phyloP scores from a whole-genome alignment of 2,329 filamentous ascomycete genomes.

The Exserohilum rostratum region DNA sequence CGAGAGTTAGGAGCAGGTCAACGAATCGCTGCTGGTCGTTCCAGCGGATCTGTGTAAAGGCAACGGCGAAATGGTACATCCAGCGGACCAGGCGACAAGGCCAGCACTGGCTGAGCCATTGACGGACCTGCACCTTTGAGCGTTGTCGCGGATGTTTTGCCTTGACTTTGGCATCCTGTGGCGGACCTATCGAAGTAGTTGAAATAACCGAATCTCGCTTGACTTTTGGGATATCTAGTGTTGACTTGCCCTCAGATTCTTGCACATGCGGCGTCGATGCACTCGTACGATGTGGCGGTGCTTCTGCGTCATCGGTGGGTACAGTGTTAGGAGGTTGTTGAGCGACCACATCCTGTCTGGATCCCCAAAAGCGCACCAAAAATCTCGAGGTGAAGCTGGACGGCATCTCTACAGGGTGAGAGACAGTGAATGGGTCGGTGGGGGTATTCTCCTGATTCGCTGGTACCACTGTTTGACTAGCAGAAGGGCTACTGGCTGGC shows the following conservation, averaged over 20 bases:
- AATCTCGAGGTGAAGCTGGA: not conserved
- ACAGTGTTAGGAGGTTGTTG: no score
- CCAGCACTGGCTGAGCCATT: slow-evolving; percentile 23
- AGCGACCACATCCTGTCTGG: no score
- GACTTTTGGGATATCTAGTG: not conserved
- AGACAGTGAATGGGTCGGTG: no score
- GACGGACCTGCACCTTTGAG: not conserved
- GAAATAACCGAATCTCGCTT: slow-evolving; percentile 25
- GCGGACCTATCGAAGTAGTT: not conserved
- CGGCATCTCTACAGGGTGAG: not conserved
- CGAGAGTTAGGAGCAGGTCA: slow-evolving; percentile 24
- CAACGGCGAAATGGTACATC: slow-evolving; percentile 14
- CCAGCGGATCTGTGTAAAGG: slow-evolving; percentile 14
- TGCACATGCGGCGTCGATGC: not conserved
- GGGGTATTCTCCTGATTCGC: not conserved
- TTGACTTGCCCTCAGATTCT: not conserved
- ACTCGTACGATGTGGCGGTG: not conserved
- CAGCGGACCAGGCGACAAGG: slow-evolving; percentile 27
- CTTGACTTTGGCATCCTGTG: not conserved
- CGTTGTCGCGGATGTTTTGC: not conserved
- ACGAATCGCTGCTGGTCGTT: slow-evolving; percentile 9
- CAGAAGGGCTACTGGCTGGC: not conserved
- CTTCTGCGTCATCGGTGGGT: not conserved
- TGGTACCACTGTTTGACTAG: not conserved
- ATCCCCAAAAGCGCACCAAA: no score